Base-by-base conservation (phyloP, 805 yeast species). In the Pichia pseudocactophila region DNA sequence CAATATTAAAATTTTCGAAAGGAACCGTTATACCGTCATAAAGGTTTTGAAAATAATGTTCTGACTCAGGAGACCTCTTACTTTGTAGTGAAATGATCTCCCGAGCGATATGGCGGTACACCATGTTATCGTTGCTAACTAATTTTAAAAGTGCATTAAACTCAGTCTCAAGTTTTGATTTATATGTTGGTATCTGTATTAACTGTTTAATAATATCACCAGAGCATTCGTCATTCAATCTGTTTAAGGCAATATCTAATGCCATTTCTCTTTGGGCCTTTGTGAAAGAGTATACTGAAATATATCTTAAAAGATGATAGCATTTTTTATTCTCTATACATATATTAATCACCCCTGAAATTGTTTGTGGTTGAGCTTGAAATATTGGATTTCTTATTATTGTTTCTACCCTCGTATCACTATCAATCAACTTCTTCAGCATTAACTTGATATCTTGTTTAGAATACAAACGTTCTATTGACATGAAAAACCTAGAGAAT, bases 401-500 rank as follows among this genome's bases (percentile, higher is more conserved):
- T 2, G 43, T 22, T 0, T 34, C 22, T 7, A 28, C 11, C 7
- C 8, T 8, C 5, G 25, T 8, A 6, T 22, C 8, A 22, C 25
- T 22, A 22, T 22, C 25, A 22, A 5, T 6, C 8, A 22, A 22
- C 8, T 22, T 22, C 25, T 8, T 8, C 8, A 22, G 25, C 25
- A 22, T 22, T 22, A 8, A 22, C 25, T 22, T 22, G 25, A 22
- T 22, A 22, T 6, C 8, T 22, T 22, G 25, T 28, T 28, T 28
- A 10, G 51, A 57, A 32, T 49, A 72, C 65, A 36, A 60, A 48
- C 6, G 44, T 37, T 50, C 74, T 64, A 33, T 70, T 42, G 80
- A 45, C 1, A 79, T 71, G 32, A 69, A 52, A 87, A 87, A 82
- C 51, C 85, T 72, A 9, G 52, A 48, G 40, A 78, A 66, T 0